A percentile compares a stretch with the other conserved stretches of the same genome.
Evolutionary conservation across 352 stramenopile species (phyloP).

Genomic region (Phytophthora pseudosyringae): DNA sequence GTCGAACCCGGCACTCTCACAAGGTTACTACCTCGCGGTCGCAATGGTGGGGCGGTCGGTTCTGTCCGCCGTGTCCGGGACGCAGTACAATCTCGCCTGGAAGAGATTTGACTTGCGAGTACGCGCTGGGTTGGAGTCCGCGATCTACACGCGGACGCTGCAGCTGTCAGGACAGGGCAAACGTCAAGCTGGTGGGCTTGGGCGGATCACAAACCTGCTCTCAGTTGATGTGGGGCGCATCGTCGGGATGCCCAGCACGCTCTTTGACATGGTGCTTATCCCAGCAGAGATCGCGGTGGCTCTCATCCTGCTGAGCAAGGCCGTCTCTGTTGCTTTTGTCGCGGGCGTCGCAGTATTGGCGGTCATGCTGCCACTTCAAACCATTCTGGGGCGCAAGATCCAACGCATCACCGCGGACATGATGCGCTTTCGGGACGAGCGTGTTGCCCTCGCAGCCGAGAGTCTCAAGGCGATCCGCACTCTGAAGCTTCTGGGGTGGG

Average conservation of each 20-base stretch:
- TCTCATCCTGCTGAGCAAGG: conserved; percentile 70
- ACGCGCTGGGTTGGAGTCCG: conserved; percentile 67
- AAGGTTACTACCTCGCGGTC: conserved; percentile 64
- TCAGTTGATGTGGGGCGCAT: conserved; percentile 82
- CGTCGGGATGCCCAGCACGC: conserved; percentile 65
- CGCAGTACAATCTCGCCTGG: conserved; percentile 83
- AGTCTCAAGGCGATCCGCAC: conserved; percentile 74
- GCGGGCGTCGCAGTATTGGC: conserved; percentile 75
- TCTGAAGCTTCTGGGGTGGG: conserved; percentile 84
- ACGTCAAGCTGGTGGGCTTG: conserved; percentile 48
- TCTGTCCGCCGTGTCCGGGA: conserved; percentile 64
- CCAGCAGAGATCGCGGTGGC: conserved; percentile 78
- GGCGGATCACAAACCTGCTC: conserved; percentile 78
- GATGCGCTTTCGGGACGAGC: conserved; percentile 83
- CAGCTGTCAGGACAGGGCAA: conserved; percentile 41
- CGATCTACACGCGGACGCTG: conserved; percentile 74
- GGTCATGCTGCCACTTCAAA: conserved; percentile 90
- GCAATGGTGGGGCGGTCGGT: conserved; percentile 64
- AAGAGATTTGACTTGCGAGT: conserved; percentile 80
- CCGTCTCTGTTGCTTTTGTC: conserved; percentile 88
- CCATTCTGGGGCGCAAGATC: conserved; percentile 77
- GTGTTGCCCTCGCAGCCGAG: conserved; percentile 73
- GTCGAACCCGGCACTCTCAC: conserved; percentile 39
- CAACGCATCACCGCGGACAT: conserved; percentile 72
- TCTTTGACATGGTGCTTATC: conserved; percentile 88